These are phyloP conservation scores for Lactifluus piperatus DNA, from an alignment of 768 basidiomycete species.

Conservation along the genomic window DNA sequence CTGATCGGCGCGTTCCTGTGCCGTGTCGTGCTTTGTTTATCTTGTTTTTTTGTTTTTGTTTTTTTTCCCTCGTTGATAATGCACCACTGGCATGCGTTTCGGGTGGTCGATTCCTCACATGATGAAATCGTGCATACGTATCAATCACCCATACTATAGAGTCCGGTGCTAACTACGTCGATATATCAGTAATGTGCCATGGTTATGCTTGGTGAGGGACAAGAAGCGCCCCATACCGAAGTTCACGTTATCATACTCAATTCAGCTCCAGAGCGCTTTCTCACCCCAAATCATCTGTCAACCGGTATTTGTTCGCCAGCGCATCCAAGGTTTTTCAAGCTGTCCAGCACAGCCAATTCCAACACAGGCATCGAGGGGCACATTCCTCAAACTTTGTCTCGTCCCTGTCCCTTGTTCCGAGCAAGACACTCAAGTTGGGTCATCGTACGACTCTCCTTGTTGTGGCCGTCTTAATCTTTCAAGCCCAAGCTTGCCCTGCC, in stretches of 20 bases:
- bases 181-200: background rate
- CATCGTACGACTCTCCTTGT: background rate
- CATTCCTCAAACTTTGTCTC: background rate
- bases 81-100: background rate
- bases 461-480: background rate
- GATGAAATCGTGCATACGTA: background rate
- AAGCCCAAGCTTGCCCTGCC: no score
- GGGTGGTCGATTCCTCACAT: background rate
- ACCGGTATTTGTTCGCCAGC: background rate
- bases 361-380: background rate
- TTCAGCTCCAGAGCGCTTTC: background rate
- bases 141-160: background rate
- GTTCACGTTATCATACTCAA: background rate
- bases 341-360: background rate
- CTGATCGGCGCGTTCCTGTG: background rate
- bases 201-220: background rate
- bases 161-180: background rate
- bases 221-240: background rate
- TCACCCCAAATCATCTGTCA: background rate
- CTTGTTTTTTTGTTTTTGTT: background rate
- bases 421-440: background rate
- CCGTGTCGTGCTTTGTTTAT: no score
- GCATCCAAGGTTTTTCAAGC: background rate
- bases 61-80: background rate
- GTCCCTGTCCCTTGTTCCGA: background rate